Conservation (phyloP, 2,329 filamentous ascomycete genomes). For the Stachybotrys echinatus region DNA sequence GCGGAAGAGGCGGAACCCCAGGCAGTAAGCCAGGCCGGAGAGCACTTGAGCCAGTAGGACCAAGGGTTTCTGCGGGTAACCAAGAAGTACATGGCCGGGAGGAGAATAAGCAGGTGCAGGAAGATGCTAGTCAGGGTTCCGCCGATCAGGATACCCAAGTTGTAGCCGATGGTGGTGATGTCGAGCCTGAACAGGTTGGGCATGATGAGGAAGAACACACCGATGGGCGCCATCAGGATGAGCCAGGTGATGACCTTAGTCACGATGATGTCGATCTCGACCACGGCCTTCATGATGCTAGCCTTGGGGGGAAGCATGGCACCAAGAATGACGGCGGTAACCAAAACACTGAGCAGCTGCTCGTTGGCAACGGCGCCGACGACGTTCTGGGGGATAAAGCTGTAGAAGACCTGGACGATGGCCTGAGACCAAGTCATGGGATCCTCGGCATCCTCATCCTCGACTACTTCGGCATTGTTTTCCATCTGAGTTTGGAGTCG, state of each 20-base stretch:
- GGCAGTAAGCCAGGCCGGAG: conserved; percentile 47
- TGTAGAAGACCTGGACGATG: conserved; percentile 42
- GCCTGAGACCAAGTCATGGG: conserved; percentile 25
- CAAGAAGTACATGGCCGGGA: conserved; percentile 35
- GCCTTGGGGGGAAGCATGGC: conserved; percentile 31
- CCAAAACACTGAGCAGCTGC: conserved; percentile 39
- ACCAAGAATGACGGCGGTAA: conserved; percentile 39
- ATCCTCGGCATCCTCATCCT: conserved; percentile 20
- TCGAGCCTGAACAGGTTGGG: conserved; percentile 45
- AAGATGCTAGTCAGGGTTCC: conserved; percentile 39
- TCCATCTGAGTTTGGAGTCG: neutral
- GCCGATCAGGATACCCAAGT: conserved; percentile 45
- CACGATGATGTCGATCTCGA: conserved; percentile 43
- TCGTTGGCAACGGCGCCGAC: conserved; percentile 40
- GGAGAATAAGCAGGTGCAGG: conserved; percentile 39
- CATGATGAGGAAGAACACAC: conserved; percentile 49
- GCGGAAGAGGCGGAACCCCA: conserved; percentile 50
- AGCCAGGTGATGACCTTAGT: conserved; percentile 39
- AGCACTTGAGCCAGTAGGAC: conserved; percentile 39
- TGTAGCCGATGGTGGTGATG: conserved; percentile 39
- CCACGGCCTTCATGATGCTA: conserved; percentile 34
- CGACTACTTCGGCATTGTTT: conserved; percentile 9
- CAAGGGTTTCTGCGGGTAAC: conserved; percentile 42
- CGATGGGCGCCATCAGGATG: conserved; percentile 43
- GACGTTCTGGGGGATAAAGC: conserved; percentile 44